Evolutionary conservation across 192 early-diverging fungal genomes (phyloP).

Genomic region (Coemansia sp.): DNA sequence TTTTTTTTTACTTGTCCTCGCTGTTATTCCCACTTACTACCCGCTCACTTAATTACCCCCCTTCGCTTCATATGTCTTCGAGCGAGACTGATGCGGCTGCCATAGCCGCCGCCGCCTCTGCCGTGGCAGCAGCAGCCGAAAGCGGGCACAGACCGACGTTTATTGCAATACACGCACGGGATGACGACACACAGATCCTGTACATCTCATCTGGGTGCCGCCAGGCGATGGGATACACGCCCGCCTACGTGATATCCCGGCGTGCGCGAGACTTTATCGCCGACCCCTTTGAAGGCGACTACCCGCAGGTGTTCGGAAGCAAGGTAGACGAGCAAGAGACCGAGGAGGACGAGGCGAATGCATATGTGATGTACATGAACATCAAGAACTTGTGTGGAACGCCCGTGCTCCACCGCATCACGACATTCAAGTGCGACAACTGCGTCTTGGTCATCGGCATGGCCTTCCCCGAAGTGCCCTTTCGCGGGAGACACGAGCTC

Average conservation of each 20-base stretch:
- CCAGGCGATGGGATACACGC: conserved; percentile 38
- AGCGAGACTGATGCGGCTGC: neutral
- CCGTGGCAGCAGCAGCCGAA: neutral
- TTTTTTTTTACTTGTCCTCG: neutral
- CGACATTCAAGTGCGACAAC: conserved; percentile 48
- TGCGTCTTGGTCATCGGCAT: conserved; percentile 28
- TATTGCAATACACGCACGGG: conserved; percentile 43
- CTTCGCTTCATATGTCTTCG: no score
- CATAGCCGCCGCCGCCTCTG: neutral
- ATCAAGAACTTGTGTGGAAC: conserved; percentile 17
- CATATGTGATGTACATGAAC: conserved; percentile 49
- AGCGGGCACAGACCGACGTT: conserved; percentile 28
- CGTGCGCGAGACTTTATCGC: conserved; percentile 39
- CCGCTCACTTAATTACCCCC: no score
- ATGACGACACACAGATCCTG: conserved; percentile 33
- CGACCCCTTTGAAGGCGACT: conserved; percentile 31
- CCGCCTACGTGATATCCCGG: conserved; percentile 24
- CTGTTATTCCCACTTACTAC: neutral
- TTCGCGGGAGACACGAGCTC: conserved; percentile 23
- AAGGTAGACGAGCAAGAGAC: conserved; percentile 33
- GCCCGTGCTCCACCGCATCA: conserved; percentile 29
- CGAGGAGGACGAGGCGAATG: conserved; percentile 44
- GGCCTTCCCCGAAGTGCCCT: conserved; percentile 46
- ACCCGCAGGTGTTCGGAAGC: conserved; percentile 30
- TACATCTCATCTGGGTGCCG: conserved; percentile 52